Conservation (phyloP, 768 basidiomycete genomes). For the Sarcomyxa edulis region DNA sequence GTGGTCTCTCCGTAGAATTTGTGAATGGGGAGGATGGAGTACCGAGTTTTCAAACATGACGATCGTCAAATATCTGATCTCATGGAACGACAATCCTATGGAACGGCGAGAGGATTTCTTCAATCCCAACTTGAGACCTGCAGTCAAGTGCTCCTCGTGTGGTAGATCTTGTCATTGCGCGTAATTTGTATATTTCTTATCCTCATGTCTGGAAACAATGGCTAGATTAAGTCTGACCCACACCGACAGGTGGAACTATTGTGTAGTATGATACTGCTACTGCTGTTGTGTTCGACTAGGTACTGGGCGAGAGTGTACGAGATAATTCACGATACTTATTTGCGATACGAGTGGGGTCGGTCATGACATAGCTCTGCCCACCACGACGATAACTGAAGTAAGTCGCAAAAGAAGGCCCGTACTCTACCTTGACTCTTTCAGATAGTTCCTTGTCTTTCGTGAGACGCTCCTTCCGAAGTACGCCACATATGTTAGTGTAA, state of each 20-base stretch:
- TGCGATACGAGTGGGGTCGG: conserved; percentile 9
- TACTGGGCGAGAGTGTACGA: too few relatives aligned
- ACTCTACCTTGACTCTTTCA: conserved; percentile 8
- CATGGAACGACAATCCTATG: conserved; percentile 30
- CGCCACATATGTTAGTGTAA: conserved; percentile 11
- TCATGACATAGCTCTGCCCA: conserved; percentile 7
- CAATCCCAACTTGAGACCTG: conserved; percentile 20
- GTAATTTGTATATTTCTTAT: too few relatives aligned
- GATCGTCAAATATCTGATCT: conserved; percentile 35
- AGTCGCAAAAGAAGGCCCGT: conserved; percentile 8
- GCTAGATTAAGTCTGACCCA: too few relatives aligned
- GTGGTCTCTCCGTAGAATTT: conserved; percentile 31
- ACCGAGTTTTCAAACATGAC: conserved; percentile 31
- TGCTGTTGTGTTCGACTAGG: background rate
- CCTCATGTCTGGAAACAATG: too few relatives aligned
- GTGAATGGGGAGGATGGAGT: conserved; percentile 43
- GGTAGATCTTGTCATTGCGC: conserved; percentile 26
- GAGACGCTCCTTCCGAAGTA: conserved; percentile 6
- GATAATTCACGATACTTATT: conserved; percentile 6
- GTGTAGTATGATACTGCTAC: background rate
- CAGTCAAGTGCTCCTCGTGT: conserved; percentile 19
- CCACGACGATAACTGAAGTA: conserved; percentile 14
- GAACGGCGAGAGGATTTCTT: conserved; percentile 29
- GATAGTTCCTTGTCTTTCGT: conserved; percentile 7
- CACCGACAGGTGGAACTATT: background rate